Evolutionary conservation across 2,329 filamentous ascomycete species (phyloP).

Genomic region (Paraconiothyrium sp.): DNA sequence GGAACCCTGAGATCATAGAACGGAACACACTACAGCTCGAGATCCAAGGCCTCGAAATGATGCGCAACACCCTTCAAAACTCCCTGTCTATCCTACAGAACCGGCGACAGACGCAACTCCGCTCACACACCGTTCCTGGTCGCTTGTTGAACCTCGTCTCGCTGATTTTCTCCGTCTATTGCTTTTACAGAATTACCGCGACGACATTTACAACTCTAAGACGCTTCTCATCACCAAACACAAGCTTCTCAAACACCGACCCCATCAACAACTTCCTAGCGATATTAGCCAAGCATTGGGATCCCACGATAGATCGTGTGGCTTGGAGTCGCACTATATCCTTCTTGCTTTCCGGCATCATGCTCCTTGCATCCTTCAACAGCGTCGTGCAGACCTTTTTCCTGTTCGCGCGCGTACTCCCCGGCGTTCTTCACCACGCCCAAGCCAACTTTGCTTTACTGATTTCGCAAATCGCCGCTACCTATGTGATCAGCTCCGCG

Average conservation of each 20-base stretch:
- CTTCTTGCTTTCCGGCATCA: constrained; percentile 83
- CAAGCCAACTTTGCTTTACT: constrained; percentile 82
- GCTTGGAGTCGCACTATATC: constrained; percentile 88
- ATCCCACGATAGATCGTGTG: constrained; percentile 80
- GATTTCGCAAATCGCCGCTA: constrained; percentile 81
- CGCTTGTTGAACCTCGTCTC: constrained; percentile 70
- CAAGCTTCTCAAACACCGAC: constrained; percentile 74
- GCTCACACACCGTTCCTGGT: constrained; percentile 73
- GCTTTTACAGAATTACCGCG: constrained; percentile 81
- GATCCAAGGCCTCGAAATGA: constrained; percentile 80
- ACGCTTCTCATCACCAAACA: constrained; percentile 61
- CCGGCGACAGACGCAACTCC: constrained; percentile 70
- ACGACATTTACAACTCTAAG: constrained; percentile 74
- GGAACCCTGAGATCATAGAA: constrained; percentile 65
- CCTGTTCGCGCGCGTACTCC: constrained; percentile 79
- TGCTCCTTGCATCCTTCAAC: constrained; percentile 82
- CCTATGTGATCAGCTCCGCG: constrained; percentile 84
- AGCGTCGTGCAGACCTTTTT: constrained; percentile 86
- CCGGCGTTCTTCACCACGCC: constrained; percentile 74
- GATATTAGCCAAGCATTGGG: constrained; percentile 82
- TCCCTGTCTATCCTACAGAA: constrained; percentile 71
- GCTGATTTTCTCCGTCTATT: constrained; percentile 81
- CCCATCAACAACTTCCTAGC: constrained; percentile 86
- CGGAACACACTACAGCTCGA: constrained; percentile 72
- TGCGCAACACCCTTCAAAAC: constrained; percentile 75